Percentiles rank a stretch among this genome's conserved stretches.
These are phyloP conservation scores for Elongisporangium anandrum DNA, from an alignment of 352 stramenopile genomes.

Conservation along the genomic window DNA sequence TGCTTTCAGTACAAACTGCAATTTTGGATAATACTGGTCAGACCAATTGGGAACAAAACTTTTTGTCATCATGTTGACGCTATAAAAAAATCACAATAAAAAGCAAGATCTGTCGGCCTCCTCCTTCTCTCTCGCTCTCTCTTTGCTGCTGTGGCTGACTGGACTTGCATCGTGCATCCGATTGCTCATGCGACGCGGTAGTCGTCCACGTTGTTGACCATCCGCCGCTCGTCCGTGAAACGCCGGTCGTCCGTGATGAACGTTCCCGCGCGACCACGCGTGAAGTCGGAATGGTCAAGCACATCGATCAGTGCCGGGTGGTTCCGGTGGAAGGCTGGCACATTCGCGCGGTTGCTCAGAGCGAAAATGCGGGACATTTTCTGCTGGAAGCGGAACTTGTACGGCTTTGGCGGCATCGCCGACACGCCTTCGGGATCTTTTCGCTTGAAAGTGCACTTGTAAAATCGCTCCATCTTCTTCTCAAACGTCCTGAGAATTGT, in stretches of 20 bases:
- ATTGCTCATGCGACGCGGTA: slow-evolving; percentile 21
- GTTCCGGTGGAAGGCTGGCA: slow-evolving; percentile 67
- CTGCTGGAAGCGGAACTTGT: slow-evolving; percentile 90
- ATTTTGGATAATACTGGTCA: neutral
- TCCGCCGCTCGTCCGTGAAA: slow-evolving; percentile 11
- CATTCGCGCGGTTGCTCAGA: slow-evolving; percentile 54
- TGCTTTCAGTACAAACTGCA: neutral
- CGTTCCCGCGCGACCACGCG: slow-evolving; percentile 43
- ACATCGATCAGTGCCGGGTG: slow-evolving; percentile 78
- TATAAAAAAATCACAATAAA: neutral
- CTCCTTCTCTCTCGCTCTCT: slow-evolving; percentile 1
- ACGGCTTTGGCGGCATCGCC: slow-evolving; percentile 83
- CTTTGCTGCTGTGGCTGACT: neutral
- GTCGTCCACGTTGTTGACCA: slow-evolving; percentile 21
- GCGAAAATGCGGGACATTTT: slow-evolving; percentile 89
- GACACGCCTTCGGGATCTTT: slow-evolving; percentile 86
- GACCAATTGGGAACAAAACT: neutral
- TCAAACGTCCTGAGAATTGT: slow-evolving; percentile 63
- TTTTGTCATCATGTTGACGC: neutral
- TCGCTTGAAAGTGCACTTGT: slow-evolving; percentile 86
- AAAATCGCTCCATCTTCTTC: slow-evolving; percentile 90
- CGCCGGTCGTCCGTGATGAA: slow-evolving; percentile 42
- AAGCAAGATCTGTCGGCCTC: slow-evolving; percentile 5
- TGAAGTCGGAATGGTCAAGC: slow-evolving; percentile 74
- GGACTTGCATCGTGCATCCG: slow-evolving; percentile 12